Conservation (phyloP, 768 basidiomycete species). For the Podaxis mareebaensis region DNA sequence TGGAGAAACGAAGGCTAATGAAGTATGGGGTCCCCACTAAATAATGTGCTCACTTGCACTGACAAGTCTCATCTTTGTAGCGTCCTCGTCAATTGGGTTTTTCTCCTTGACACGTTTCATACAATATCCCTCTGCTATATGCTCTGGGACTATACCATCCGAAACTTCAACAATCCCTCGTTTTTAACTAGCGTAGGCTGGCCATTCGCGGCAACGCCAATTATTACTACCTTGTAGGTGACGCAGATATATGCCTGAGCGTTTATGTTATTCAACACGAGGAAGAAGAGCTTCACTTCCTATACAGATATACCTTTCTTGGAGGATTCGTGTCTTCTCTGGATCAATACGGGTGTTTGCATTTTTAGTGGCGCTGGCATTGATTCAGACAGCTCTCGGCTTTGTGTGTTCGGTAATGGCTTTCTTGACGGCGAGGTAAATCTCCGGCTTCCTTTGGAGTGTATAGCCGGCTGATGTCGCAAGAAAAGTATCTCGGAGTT, state of each 20-base stretch:
- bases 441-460: not conserved
- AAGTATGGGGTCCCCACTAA: not conserved
- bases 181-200: conserved; percentile 24
- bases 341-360: conserved; percentile 24
- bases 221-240: conserved; percentile 28
- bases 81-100: conserved; percentile 28
- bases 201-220: conserved; percentile 30
- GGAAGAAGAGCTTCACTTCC: conserved; percentile 29
- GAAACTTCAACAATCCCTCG: conserved; percentile 23
- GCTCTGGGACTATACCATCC: conserved; percentile 30
- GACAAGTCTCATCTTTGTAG: conserved; percentile 12
- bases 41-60: not conserved
- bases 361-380: conserved; percentile 20
- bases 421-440: conserved; percentile 24
- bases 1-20: conserved; percentile 1
- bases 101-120: conserved; percentile 30
- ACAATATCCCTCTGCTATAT: conserved; percentile 26
- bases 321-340: conserved; percentile 29
- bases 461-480: not conserved
- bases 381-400: conserved; percentile 26
- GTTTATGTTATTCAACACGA: not conserved
- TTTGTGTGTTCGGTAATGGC: conserved; percentile 26
- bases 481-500: conserved; percentile 25
- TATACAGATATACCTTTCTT: conserved; percentile 32
- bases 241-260: not conserved